Percentiles rank a stretch among this genome's conserved stretches.
Evolutionary conservation across 176 grass and related monocot genomes (phyloP).

Genomic region (Poa annua): DNA sequence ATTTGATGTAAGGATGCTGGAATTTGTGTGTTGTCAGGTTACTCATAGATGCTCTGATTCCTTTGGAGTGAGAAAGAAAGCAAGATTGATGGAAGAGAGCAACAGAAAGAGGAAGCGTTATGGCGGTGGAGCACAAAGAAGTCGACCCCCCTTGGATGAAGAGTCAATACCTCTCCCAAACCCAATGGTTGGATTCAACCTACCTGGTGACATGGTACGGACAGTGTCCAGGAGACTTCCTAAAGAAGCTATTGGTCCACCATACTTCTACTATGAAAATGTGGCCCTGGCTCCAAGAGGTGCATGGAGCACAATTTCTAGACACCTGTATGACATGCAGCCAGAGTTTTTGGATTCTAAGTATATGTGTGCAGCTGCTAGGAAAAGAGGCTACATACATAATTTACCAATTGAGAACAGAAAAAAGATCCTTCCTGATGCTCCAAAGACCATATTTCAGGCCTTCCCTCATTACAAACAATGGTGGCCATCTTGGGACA

Average conservation of each 20-base stretch:
- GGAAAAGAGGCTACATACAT: conserved; percentile 83
- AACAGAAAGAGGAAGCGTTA: conserved; percentile 54
- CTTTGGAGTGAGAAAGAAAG: conserved; percentile 36
- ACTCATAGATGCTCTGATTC: conserved; percentile 11
- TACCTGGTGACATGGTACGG: conserved; percentile 49
- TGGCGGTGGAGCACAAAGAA: conserved; percentile 36
- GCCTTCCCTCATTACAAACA: conserved; percentile 61
- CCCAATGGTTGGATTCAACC: conserved; percentile 75
- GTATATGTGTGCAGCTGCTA: conserved; percentile 64
- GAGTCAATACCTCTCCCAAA: conserved; percentile 54
- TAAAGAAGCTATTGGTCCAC: conserved; percentile 61
- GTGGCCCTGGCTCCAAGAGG: conserved; percentile 78
- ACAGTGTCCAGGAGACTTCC: conserved; percentile 45
- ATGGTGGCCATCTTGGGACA: conserved; percentile 91
- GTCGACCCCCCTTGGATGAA: conserved; percentile 33
- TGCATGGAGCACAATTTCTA: conserved; percentile 67
- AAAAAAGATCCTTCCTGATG: conserved; percentile 51
- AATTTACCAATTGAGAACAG: conserved; percentile 73
- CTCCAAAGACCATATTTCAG: conserved; percentile 65
- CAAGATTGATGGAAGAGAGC: conserved; percentile 29
- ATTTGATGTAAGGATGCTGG: conserved; percentile 6
- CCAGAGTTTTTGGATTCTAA: conserved; percentile 91
- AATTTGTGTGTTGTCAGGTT: conserved; percentile 43
- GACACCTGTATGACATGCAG: conserved; percentile 67
- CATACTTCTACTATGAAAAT: conserved; percentile 90